Base-by-base conservation (phyloP, 1,284 basidiomycete species). In the Schizophyllum commune region DNA sequence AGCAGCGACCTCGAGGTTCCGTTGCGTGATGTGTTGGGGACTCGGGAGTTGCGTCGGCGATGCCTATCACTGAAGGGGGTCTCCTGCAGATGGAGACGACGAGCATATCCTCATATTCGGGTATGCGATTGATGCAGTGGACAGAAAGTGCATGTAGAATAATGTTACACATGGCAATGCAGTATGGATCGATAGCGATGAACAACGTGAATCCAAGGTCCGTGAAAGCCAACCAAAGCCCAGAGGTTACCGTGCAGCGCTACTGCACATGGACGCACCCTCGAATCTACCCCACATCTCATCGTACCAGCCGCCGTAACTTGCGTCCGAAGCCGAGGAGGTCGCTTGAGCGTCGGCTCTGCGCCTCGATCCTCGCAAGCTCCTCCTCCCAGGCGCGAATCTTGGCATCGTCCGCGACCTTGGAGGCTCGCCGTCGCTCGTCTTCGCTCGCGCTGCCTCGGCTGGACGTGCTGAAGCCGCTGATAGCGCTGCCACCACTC, bases 321-420 rank as follows among this genome's bases (percentile, higher is more conserved):
- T 78, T 80, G 58, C 78, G 75, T 63, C 75, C 70, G 68, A 83
- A 80, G n/a, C 83, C 82, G 56, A 85, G 72, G 75, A 88, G 77
- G 69, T 83, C 80, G 61, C 84, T 89, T 61, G 79, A 83, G 66
- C 81, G 77, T 61, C 83, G 79, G 67, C 85, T 88, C 68, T 75
- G 76, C 66, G 76, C 73, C 73, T 91, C 89, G 66, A 91, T 89
- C 63, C 82, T 79, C 64, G 79, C 82, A 56, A 91, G 78, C 75
- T 91, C 88, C 68, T 84, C 82, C 72, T 91, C 89, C 89, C 89
- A 91, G 64, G 85, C 89, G 62, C 79, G 76, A 66, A 88, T 78
- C 27, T 82, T 62, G 52, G 63, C 69, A 39, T 75, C 75, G 22
- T 72, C 72, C 22, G 66, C 67, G 13, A 47, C 39, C 39, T 47